Conservation (phyloP, 2,329 filamentous ascomycete genomes). For the Beauveria scarabaeidicola region DNA sequence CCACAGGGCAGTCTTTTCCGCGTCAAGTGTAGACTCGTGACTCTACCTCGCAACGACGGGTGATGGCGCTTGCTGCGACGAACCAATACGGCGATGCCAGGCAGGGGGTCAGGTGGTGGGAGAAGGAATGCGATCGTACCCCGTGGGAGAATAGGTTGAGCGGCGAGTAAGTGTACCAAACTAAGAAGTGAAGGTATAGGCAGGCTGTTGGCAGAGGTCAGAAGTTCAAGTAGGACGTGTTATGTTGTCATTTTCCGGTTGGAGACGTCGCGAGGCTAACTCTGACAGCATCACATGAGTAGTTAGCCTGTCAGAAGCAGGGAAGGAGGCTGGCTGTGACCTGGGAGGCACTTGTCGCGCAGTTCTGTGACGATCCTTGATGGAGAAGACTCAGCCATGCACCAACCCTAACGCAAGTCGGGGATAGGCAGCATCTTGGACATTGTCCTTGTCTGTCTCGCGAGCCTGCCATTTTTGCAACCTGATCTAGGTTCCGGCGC, state of each 20-base stretch:
- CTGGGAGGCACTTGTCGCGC: neutral
- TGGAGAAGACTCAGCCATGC: neutral
- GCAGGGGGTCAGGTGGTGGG: constrained; percentile 5
- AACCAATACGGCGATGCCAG: neutral
- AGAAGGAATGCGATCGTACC: neutral
- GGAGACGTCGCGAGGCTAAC: neutral
- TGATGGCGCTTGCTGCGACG: neutral
- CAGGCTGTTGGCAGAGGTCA: neutral
- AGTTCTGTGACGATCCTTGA: neutral
- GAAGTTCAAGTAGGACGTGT: neutral
- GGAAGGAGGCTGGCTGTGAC: constrained; percentile 9
- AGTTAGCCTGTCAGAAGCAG: constrained; percentile 9
- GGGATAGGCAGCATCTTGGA: neutral
- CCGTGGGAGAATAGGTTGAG: neutral
- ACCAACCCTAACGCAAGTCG: neutral
- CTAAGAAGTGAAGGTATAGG: neutral
- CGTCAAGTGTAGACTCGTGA: neutral
- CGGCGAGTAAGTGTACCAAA: neutral
- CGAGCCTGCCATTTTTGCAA: neutral
- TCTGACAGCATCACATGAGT: constrained; percentile 6
- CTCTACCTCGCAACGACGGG: neutral
- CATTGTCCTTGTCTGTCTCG: neutral
- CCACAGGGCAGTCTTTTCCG: neutral
- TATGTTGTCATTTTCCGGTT: neutral
- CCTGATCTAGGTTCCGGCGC: neutral